These are phyloP conservation scores for Cryphonectria radicalis DNA, from an alignment of 2,329 filamentous ascomycete species.

Conservation along the genomic window DNA sequence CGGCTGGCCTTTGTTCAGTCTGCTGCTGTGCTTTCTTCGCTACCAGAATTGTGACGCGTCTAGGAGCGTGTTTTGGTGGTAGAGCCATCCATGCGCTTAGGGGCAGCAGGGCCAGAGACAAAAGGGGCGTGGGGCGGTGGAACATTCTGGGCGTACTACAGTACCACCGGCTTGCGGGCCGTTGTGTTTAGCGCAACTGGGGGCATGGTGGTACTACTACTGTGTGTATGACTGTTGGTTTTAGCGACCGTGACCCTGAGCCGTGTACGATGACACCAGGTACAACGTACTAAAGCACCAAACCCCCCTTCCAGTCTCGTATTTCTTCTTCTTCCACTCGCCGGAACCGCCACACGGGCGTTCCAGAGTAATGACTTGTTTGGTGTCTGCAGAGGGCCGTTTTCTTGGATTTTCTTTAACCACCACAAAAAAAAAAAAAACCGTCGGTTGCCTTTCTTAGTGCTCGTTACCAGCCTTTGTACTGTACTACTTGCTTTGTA, in stretches of 20 bases:
- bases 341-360: not conserved
- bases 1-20: not conserved
- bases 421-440: too few relatives aligned
- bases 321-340: not conserved
- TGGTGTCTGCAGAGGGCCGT: too few relatives aligned
- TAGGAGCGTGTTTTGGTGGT: too few relatives aligned
- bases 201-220: not conserved
- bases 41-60: not conserved
- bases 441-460: not conserved
- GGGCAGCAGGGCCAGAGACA: not conserved
- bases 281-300: not conserved
- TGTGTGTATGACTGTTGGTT: not conserved
- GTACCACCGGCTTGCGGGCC: conserved; percentile 5
- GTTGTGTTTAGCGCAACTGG: not conserved
- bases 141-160: not conserved
- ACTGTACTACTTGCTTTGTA: not conserved
- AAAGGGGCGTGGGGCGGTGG: not conserved
- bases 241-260: not conserved
- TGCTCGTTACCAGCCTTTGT: not conserved
- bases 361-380: too few relatives aligned
- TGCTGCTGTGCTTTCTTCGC: not conserved
- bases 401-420: too few relatives aligned
- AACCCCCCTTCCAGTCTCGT: not conserved
- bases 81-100: too few relatives aligned
- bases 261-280: not conserved